phyloP scores from a whole-genome alignment of 129 eudicot species.

The Scalesia atractyloides region DNA sequence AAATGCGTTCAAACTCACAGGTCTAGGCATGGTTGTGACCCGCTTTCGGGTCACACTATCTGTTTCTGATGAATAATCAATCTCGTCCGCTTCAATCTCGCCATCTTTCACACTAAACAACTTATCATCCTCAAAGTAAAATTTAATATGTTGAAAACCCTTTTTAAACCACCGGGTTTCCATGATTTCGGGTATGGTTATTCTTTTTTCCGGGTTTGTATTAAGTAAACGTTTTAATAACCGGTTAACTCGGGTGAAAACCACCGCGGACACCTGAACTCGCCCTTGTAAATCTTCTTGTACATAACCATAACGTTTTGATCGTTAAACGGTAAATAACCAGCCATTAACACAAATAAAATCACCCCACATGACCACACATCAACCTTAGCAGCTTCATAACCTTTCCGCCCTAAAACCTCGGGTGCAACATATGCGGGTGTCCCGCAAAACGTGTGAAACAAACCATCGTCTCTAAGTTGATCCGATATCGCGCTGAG shows the following conservation, averaged over 20 bases:
- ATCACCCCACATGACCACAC: slow-evolving; percentile 19
- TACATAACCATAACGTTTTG: slow-evolving; percentile 18
- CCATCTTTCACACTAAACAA: slow-evolving; percentile 15
- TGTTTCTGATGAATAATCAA: not conserved
- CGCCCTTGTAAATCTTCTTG: slow-evolving; percentile 18
- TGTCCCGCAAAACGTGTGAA: slow-evolving; percentile 17
- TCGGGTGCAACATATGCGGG: slow-evolving; percentile 19
- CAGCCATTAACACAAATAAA: slow-evolving; percentile 10
- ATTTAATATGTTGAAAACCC: slow-evolving; percentile 11
- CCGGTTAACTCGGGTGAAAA: slow-evolving; percentile 16
- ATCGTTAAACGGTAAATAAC: slow-evolving; percentile 16
- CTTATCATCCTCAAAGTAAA: slow-evolving; percentile 4
- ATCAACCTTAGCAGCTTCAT: slow-evolving; percentile 22
- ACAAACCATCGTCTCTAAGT: slow-evolving; percentile 13
- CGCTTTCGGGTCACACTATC: not conserved
- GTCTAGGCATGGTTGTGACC: not conserved
- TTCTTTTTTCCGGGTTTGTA: slow-evolving; percentile 14
- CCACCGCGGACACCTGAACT: slow-evolving; percentile 16
- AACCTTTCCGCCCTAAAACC: slow-evolving; percentile 14
- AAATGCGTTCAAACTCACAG: slow-evolving; percentile 18
- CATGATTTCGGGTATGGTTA: slow-evolving; percentile 18
- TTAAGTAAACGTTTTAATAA: not conserved
- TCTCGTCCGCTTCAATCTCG: not conserved
- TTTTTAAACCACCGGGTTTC: slow-evolving; percentile 21
- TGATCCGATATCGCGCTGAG: slow-evolving; percentile 16